phyloP scores from a whole-genome alignment of 345 rosid genomes.

The Noccaea bulbosa region DNA sequence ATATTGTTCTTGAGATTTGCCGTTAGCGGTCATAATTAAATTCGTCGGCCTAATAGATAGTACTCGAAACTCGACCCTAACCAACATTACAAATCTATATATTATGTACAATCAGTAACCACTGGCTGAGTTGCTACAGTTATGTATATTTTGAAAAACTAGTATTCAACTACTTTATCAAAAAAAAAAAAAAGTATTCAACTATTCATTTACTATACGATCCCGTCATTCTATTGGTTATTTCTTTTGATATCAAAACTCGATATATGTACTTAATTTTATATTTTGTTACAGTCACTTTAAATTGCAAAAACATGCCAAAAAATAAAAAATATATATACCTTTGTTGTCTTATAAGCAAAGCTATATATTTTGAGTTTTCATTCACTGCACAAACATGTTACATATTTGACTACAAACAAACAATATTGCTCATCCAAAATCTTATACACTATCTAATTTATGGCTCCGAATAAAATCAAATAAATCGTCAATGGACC shows the following conservation, averaged over 20 bases:
- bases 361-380: neutral
- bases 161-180: neutral
- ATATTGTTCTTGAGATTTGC: no score
- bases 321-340: neutral
- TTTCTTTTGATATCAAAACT: neutral
- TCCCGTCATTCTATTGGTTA: neutral
- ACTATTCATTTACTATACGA: neutral
- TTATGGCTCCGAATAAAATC: conserved; percentile 28
- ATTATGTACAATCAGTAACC: no score
- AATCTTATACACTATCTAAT: conserved; percentile 30
- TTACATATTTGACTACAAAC: neutral
- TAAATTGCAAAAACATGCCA: neutral
- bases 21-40: no score
- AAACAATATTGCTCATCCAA: conserved; percentile 14
- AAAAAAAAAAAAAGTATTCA: no score
- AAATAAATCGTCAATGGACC: conserved; percentile 35
- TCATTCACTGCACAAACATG: conserved; percentile 12
- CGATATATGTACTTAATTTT: neutral
- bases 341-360: neutral
- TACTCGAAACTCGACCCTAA: no score
- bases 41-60: no score
- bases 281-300: neutral
- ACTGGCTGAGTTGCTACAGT: neutral
- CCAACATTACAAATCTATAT: no score
- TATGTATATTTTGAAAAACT: neutral